These are phyloP conservation scores for Triticum aestivum DNA, from an alignment of 176 grass and related monocot species.

Conservation along the genomic window IWGSC_CS_RefSeq_v2.1 NC_057799.1:567709728-567710227, in stretches of 20 bases:
- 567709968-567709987: slow-evolving; percentile 89
- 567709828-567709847: slow-evolving; percentile 72
- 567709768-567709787: slow-evolving; percentile 77
- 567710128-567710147: slow-evolving; percentile 66
- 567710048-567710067: slow-evolving; percentile 65
- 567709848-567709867: slow-evolving; percentile 83
- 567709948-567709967: slow-evolving; percentile 85
- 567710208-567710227: slow-evolving; percentile 68
- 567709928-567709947: slow-evolving; percentile 84
- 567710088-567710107: slow-evolving; percentile 83
- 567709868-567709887: slow-evolving; percentile 82
- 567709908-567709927: slow-evolving; percentile 62
- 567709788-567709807: slow-evolving; percentile 71
- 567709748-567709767: slow-evolving; percentile 88
- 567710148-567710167: slow-evolving; percentile 69
- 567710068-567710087: slow-evolving; percentile 52
- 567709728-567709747: slow-evolving; percentile 92
- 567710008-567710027: slow-evolving; percentile 81
- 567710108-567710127: slow-evolving; percentile 64
- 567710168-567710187: slow-evolving; percentile 75
- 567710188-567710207: slow-evolving; percentile 74
- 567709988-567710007: slow-evolving; percentile 58
- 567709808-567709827: slow-evolving; percentile 78
- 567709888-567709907: slow-evolving; percentile 69
- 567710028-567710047: slow-evolving; percentile 83